Evolutionary conservation across 768 basidiomycete species (phyloP).

Genomic region (Pilatotrama ljubarskyi): DNA sequence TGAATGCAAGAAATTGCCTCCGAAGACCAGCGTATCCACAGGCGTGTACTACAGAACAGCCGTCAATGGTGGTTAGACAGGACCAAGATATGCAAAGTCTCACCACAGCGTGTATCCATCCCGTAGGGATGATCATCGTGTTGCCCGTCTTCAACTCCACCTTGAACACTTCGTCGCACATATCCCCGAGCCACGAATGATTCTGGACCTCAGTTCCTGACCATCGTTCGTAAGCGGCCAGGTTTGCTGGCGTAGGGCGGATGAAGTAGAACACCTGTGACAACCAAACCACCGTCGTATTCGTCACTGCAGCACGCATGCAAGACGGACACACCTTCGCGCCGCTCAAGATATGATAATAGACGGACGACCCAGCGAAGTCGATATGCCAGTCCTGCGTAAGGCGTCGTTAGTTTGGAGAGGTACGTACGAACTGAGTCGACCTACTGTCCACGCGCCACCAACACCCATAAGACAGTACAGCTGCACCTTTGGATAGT

Average conservation of each 20-base stretch:
- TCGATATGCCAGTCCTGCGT: conserved; percentile 95
- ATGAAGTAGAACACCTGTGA: conserved; percentile 93
- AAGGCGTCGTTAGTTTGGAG: conserved; percentile 2
- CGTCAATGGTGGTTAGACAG: conserved; percentile 7
- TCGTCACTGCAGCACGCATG: not conserved
- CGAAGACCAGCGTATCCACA: conserved; percentile 89
- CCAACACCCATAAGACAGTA: conserved; percentile 98
- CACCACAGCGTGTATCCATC: conserved; percentile 98
- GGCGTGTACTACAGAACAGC: conserved; percentile 74
- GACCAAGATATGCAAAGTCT: conserved; percentile 31
- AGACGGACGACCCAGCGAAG: conserved; percentile 97
- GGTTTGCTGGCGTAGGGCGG: conserved; percentile 79
- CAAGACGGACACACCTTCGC: conserved; percentile 56
- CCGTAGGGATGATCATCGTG: conserved; percentile 93
- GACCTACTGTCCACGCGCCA: conserved; percentile 87
- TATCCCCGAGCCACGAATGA: conserved; percentile 87
- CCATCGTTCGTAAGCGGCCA: conserved; percentile 91
- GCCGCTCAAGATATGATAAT: conserved; percentile 89
- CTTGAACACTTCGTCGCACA: conserved; percentile 89
- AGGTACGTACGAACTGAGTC: not conserved
- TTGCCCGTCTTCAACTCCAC: conserved; percentile 76
- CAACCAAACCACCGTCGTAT: not conserved
- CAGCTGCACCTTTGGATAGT: conserved; percentile 90
- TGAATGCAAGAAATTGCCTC: conserved; percentile 96
- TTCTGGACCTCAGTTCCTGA: conserved; percentile 90